phyloP scores from a whole-genome alignment of 2,329 filamentous ascomycete genomes.

The Capronia americana region DNA sequence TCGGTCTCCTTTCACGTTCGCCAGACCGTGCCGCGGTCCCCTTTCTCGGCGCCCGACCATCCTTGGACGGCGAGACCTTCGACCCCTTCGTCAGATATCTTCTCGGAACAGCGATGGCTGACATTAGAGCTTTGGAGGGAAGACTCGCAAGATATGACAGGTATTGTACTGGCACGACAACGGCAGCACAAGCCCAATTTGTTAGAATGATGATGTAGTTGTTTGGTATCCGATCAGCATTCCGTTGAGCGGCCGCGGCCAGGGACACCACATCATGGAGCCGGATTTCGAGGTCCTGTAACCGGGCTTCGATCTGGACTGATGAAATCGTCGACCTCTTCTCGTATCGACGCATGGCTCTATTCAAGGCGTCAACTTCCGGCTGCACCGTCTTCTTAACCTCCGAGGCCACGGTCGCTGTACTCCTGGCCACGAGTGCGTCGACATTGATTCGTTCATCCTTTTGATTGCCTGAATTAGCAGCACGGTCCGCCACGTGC shows the following conservation, averaged over 20 bases:
- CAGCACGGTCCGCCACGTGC: conserved; percentile 53
- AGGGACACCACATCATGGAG: conserved; percentile 79
- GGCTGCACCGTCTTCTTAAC: conserved; percentile 73
- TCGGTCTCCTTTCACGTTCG: conserved; percentile 30
- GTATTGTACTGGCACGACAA: conserved; percentile 48
- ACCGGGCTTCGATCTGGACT: conserved; percentile 75
- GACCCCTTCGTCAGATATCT: conserved; percentile 23
- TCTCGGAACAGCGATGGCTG: conserved; percentile 23
- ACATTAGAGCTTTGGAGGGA: conserved; percentile 41
- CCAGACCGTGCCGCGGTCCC: background rate
- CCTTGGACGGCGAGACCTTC: conserved; percentile 20
- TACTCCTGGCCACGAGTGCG: conserved; percentile 44
- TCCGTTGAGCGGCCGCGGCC: conserved; percentile 70
- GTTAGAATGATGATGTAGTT: conserved; percentile 44
- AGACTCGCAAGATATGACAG: conserved; percentile 43
- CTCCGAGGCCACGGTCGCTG: conserved; percentile 55
- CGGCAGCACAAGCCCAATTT: conserved; percentile 46
- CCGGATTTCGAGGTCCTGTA: conserved; percentile 73
- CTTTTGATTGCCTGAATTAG: conserved; percentile 33
- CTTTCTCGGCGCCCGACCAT: conserved; percentile 21
- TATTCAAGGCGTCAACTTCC: conserved; percentile 85
- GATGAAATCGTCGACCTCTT: conserved; percentile 80
- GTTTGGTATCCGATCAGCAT: conserved; percentile 38
- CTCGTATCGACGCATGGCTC: conserved; percentile 88
- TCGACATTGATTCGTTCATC: conserved; percentile 51